phyloP scores from a whole-genome alignment of 768 basidiomycete genomes.

The Agrocybe pediades region DNA sequence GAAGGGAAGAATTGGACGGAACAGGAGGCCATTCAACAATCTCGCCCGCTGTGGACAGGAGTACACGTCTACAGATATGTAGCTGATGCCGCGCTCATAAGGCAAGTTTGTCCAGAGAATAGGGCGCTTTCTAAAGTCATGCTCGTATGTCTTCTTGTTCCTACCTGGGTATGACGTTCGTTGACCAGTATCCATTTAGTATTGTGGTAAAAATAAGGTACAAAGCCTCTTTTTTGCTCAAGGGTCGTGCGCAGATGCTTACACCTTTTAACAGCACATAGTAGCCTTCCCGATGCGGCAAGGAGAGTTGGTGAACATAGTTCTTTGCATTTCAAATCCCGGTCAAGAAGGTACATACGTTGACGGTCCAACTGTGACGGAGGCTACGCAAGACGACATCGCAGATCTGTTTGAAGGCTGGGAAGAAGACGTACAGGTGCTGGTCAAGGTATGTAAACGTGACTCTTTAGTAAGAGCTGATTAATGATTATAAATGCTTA shows the following conservation, averaged over 20 bases:
- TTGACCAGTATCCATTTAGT: constrained; percentile 15
- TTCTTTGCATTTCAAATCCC: constrained; percentile 26
- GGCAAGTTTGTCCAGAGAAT: constrained; percentile 24
- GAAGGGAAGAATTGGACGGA: constrained; percentile 23
- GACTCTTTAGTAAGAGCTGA: too few relatives aligned
- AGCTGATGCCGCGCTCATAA: constrained; percentile 17
- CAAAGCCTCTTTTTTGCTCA: neutral
- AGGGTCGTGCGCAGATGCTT: neutral
- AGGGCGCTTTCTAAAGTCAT: constrained; percentile 23
- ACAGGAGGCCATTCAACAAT: neutral
- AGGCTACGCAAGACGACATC: constrained; percentile 39
- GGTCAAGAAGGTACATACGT: constrained; percentile 30
- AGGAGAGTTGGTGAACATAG: constrained; percentile 33
- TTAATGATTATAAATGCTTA: too few relatives aligned
- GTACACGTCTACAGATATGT: neutral
- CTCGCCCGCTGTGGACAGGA: constrained; percentile 10
- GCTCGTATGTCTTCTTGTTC: constrained; percentile 20
- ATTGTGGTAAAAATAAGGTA: constrained; percentile 34
- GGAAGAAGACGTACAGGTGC: constrained; percentile 44
- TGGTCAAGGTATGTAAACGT: constrained; percentile 42
- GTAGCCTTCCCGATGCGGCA: constrained; percentile 35
- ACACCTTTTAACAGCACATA: constrained; percentile 25
- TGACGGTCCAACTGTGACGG: constrained; percentile 36
- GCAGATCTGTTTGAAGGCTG: constrained; percentile 38
- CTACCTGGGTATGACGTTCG: neutral